phyloP scores from a whole-genome alignment of 164 flowering plant genomes.

The Piper betle region DNA sequence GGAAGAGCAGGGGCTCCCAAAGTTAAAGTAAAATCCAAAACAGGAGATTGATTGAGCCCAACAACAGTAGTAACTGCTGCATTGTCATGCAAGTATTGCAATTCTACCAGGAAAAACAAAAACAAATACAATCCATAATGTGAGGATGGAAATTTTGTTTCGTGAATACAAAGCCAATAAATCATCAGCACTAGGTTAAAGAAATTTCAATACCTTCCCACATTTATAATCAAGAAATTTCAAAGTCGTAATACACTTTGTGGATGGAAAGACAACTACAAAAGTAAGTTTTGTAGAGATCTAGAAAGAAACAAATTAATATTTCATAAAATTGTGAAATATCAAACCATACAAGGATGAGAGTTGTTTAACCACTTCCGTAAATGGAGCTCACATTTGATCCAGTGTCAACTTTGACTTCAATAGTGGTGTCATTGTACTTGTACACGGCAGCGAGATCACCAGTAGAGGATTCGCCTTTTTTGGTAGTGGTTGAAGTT shows the following conservation, averaged over 20 bases:
- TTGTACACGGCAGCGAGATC: constrained; percentile 65
- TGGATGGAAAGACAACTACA: constrained; percentile 59
- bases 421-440: constrained; percentile 48
- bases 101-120: constrained; percentile 43
- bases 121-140: constrained; percentile 3
- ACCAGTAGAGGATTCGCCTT: constrained; percentile 73
- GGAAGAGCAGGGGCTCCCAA: constrained; percentile 71
- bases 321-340: neutral
- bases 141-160: constrained; percentile 55
- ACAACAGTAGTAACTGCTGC: constrained; percentile 53
- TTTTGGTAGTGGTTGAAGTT: constrained; percentile 70
- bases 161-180: constrained; percentile 1
- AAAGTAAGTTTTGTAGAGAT: constrained; percentile 54
- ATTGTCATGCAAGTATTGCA: constrained; percentile 83
- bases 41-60: constrained; percentile 47
- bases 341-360: neutral
- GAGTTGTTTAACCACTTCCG: too few relatives aligned
- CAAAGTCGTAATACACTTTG: constrained; percentile 67
- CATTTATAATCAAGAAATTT: constrained; percentile 66
- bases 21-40: constrained; percentile 57
- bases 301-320: constrained; percentile 21
- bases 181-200: neutral
- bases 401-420: constrained; percentile 88
- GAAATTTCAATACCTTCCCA: constrained; percentile 51
- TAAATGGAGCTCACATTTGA: constrained; percentile 47